Conservation (phyloP, 306 rosid species). For the Senna siamea region DNA sequence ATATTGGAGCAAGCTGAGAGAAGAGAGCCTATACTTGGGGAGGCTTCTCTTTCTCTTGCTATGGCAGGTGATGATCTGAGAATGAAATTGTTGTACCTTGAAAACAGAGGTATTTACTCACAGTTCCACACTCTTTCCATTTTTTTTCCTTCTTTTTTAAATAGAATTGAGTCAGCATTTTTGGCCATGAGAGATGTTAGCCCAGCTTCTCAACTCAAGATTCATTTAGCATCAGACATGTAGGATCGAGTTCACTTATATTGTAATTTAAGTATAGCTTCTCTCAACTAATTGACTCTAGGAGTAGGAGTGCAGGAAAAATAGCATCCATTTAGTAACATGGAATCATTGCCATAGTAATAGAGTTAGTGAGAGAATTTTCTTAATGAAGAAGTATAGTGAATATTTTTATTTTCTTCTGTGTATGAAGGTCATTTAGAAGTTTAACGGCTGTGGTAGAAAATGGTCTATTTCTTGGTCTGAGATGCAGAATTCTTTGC, state of each 20-base stretch:
- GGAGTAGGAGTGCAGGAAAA: not conserved
- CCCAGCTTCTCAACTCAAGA: not conserved
- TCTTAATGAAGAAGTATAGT: not conserved
- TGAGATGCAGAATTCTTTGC: not conserved
- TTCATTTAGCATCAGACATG: not conserved
- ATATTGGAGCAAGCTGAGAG: constrained; percentile 81
- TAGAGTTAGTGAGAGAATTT: not conserved
- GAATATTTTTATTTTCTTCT: not conserved
- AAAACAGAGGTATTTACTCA: constrained; percentile 62
- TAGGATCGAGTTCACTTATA: not conserved
- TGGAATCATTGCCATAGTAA: not conserved
- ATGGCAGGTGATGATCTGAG: constrained; percentile 72
- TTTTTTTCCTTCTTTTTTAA: not conserved
- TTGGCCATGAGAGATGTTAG: not conserved
- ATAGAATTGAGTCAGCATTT: not conserved
- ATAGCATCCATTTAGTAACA: not conserved
- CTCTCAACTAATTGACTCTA: not conserved
- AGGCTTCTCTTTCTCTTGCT: constrained; percentile 72
- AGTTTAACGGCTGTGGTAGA: not conserved
- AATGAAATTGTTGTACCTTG: constrained; percentile 70
- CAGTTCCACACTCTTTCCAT: not conserved
- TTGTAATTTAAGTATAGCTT: not conserved
- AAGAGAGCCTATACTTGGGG: constrained; percentile 68
- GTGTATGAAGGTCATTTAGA: not conserved
- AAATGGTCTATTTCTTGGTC: not conserved